Evolutionary conservation across 179 eudicot genomes (phyloP).

Genomic region (Beta corolliflora): DNA sequence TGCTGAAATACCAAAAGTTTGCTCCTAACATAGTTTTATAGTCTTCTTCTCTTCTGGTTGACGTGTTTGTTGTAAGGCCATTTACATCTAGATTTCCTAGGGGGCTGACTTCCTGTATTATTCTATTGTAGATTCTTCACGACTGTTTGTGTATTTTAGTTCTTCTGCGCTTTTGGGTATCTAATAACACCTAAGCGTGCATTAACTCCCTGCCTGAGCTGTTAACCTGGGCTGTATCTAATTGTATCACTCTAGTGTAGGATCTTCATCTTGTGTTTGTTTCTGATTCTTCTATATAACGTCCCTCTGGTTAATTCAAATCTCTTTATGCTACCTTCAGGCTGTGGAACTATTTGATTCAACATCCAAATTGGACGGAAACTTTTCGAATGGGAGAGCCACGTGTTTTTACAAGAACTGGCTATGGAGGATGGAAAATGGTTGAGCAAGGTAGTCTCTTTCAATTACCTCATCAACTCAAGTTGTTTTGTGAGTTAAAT

Average conservation of each 20-base stretch:
- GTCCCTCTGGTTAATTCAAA: background rate
- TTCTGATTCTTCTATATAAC: background rate
- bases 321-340: constrained; percentile 36
- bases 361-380: constrained; percentile 68
- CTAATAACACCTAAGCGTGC: constrained; percentile 3
- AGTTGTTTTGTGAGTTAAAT: background rate
- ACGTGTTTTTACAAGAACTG: constrained; percentile 58
- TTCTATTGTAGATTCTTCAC: background rate
- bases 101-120: background rate
- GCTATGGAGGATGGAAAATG: constrained; percentile 51
- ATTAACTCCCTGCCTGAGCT: background rate
- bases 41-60: background rate
- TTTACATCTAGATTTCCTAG: background rate
- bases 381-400: constrained; percentile 61
- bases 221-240: background rate
- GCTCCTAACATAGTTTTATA: background rate
- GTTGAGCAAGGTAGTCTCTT: constrained; percentile 31
- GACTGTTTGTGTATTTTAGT: background rate
- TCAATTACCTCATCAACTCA: background rate
- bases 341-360: constrained; percentile 63
- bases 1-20: background rate
- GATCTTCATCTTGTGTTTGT: no score
- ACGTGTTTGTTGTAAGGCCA: background rate
- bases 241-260: background rate
- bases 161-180: background rate